phyloP scores from a whole-genome alignment of 306 rosid genomes.

The Vigna trinervia region DNA sequence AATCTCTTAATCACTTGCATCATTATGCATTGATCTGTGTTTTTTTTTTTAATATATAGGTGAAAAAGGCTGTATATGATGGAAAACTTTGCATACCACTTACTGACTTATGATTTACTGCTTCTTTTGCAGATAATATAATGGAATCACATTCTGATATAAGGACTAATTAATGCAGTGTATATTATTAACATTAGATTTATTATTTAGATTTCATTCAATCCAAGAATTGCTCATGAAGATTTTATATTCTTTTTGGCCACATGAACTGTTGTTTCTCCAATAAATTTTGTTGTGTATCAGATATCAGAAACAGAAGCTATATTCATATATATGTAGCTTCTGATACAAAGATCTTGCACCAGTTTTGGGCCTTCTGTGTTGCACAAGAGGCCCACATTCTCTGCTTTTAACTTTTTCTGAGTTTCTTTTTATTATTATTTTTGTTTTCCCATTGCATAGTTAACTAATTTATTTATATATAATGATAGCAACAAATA shows the following conservation, averaged over 20 bases:
- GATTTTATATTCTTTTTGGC: neutral
- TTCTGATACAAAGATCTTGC: constrained; percentile 43
- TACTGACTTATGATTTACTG: constrained; percentile 15
- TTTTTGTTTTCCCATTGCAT: neutral
- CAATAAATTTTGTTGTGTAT: neutral
- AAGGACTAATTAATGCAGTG: too few species aligned
- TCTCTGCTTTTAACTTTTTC: constrained; percentile 10
- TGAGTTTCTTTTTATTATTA: neutral
- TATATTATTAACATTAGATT: too few species aligned
- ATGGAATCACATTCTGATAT: neutral
- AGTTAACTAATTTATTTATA: constrained; percentile 22
- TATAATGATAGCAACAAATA: neutral
- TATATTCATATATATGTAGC: neutral
- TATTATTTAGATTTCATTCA: neutral
- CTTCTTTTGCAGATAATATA: constrained; percentile 10
- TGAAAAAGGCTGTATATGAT: constrained; percentile 14
- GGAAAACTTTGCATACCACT: constrained; percentile 15
- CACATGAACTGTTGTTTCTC: neutral
- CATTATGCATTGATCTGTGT: constrained; percentile 36
- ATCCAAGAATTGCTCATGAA: neutral
- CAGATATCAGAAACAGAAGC: neutral
- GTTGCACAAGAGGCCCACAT: constrained; percentile 52
- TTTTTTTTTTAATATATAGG: neutral
- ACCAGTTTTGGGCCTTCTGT: constrained; percentile 47
- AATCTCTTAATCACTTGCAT: constrained; percentile 20